Conservation (phyloP, 176 grass and related monocot genomes). For the Bolboschoenus planiculmis region DNA sequence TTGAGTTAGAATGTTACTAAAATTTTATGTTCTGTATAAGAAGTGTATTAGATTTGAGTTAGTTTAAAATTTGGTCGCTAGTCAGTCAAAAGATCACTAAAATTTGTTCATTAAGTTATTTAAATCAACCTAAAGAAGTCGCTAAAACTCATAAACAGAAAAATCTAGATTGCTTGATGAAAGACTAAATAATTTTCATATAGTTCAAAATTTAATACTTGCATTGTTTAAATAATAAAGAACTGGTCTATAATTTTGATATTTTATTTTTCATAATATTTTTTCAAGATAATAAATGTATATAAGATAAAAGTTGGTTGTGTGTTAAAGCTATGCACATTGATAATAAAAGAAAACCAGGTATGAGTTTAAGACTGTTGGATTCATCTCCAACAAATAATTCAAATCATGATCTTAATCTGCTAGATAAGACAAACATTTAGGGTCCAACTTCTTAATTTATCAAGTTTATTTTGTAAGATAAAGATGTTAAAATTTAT, state of each 20-base stretch:
- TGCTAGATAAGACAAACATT: neutral
- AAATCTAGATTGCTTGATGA: neutral
- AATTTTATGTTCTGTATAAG: neutral
- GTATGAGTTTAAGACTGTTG: neutral
- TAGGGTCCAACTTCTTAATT: neutral
- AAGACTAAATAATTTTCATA: neutral
- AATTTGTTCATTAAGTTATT: neutral
- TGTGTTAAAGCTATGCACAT: neutral
- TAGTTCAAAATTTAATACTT: neutral
- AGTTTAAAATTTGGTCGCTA: neutral
- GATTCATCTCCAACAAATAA: neutral
- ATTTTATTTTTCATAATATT: neutral
- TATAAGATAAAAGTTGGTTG: neutral
- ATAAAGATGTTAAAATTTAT: neutral
- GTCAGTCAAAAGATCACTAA: neutral
- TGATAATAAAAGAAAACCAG: neutral
- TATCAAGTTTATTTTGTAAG: neutral
- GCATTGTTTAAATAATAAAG: neutral
- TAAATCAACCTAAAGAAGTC: neutral
- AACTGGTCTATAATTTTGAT: neutral
- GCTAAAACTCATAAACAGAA: neutral
- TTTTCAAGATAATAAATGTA: neutral
- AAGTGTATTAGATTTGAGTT: neutral
- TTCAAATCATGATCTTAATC: neutral
- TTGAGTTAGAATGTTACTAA: neutral